Evolutionary conservation across 441 rosid genomes (phyloP).

Genomic region (Erysimum pusillum): DNA sequence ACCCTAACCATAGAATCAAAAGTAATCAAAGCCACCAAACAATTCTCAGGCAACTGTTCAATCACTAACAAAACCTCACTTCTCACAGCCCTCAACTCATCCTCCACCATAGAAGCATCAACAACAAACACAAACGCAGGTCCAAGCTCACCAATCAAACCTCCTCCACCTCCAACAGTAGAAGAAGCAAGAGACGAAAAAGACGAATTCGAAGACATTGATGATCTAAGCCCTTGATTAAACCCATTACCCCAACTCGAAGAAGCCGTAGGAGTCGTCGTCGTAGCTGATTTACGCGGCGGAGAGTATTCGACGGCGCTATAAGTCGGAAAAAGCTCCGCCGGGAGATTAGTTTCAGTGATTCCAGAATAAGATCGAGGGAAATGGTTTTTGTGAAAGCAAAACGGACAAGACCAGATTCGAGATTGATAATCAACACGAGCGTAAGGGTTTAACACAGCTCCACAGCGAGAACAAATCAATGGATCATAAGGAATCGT

Average conservation of each 20-base stretch:
- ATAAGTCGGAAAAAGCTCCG: slow-evolving; percentile 95
- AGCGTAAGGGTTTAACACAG: slow-evolving; percentile 82
- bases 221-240: slow-evolving; percentile 51
- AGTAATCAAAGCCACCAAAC: slow-evolving; percentile 71
- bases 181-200: slow-evolving; percentile 47
- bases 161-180: slow-evolving; percentile 28
- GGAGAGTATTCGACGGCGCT: slow-evolving; percentile 78
- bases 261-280: slow-evolving; percentile 24
- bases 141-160: slow-evolving; percentile 50
- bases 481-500: slow-evolving; percentile 84
- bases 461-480: slow-evolving; percentile 71
- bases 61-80: slow-evolving; percentile 73
- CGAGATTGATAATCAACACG: slow-evolving; percentile 88
- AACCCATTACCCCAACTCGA: slow-evolving; percentile 48
- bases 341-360: slow-evolving; percentile 84
- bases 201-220: slow-evolving; percentile 54
- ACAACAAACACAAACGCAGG: slow-evolving; percentile 91
- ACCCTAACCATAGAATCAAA: slow-evolving; percentile 90
- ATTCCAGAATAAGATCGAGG: slow-evolving; percentile 78
- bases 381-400: slow-evolving; percentile 66
- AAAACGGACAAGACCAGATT: slow-evolving; percentile 88
- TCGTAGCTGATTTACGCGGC: slow-evolving; percentile 36
- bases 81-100: slow-evolving; percentile 75
- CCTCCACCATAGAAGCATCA: slow-evolving; percentile 73
- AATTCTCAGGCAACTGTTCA: slow-evolving; percentile 82